A percentile compares a stretch with the other conserved stretches of the same genome.
These are phyloP conservation scores for Orbilia quercus DNA, from an alignment of 2,329 filamentous ascomycete genomes.

Conservation along the genomic window DNA sequence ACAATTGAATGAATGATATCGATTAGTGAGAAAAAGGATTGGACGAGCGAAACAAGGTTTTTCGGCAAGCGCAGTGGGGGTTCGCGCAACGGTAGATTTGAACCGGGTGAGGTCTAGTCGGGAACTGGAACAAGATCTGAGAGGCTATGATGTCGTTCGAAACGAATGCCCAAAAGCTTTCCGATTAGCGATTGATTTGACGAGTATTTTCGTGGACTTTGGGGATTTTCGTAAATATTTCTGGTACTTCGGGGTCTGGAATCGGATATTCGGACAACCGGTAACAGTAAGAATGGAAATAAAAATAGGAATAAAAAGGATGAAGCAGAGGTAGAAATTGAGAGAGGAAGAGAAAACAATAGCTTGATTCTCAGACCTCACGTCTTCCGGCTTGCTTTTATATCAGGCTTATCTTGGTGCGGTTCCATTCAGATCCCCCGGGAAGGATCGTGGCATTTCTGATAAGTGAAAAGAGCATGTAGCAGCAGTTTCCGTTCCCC, in stretches of 20 bases:
- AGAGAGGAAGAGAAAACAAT: not conserved
- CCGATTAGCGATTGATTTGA: conserved; percentile 48
- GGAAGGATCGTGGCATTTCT: conserved; percentile 26
- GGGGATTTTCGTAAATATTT: not conserved
- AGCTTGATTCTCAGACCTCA: conserved; percentile 4
- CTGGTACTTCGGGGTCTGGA: not conserved
- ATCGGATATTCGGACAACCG: conserved; percentile 1
- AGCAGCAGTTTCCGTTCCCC: conserved; percentile 18
- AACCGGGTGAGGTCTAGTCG: conserved; percentile 38
- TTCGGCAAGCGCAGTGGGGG: conserved; percentile 33
- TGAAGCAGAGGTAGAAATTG: not conserved
- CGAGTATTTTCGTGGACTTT: conserved; percentile 10
- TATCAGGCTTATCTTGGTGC: conserved; percentile 42
- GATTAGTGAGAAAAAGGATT: conserved; percentile 13
- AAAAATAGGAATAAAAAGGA: not conserved
- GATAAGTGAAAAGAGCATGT: conserved; percentile 17
- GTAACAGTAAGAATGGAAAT: not conserved
- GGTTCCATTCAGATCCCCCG: conserved; percentile 10
- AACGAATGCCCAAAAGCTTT: conserved; percentile 1
- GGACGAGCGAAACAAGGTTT: conserved; percentile 46
- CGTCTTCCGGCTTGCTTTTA: conserved; percentile 27
- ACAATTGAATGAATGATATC: conserved; percentile 36
- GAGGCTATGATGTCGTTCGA: conserved; percentile 23
- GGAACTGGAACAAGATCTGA: conserved; percentile 24
- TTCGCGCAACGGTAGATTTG: conserved; percentile 25